Percentiles rank a stretch among this genome's conserved stretches.
phyloP scores from a whole-genome alignment of 257 asterid species.

The Fraxinus cuspidata region DNA sequence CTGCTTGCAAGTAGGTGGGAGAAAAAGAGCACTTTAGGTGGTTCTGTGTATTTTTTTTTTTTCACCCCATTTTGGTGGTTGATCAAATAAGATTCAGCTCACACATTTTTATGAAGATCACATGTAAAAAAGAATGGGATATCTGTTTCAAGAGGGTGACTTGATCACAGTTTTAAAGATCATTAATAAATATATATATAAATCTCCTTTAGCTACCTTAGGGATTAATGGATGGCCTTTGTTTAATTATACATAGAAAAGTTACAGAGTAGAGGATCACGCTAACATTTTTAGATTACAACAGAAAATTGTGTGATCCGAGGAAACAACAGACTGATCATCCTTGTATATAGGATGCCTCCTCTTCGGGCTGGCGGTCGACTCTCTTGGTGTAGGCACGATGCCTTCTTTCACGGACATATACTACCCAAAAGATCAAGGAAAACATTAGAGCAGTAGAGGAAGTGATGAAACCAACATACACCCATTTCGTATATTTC shows the following conservation, averaged over 20 bases:
- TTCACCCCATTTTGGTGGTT: constrained; percentile 2
- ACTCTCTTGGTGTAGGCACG: constrained; percentile 19
- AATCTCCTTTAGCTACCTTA: not conserved
- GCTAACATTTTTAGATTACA: not conserved
- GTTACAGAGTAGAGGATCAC: not conserved
- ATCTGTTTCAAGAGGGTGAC: no score
- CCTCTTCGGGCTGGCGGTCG: not conserved
- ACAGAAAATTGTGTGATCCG: not conserved
- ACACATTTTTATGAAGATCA: not conserved
- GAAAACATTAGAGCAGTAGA: constrained; percentile 32
- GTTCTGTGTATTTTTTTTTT: not conserved
- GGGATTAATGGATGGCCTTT: not conserved
- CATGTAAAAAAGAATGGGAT: not conserved
- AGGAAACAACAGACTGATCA: not conserved
- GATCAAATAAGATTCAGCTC: not conserved
- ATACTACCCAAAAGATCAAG: constrained; percentile 38
- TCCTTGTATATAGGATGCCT: not conserved
- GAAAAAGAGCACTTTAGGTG: not conserved
- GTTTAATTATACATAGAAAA: not conserved
- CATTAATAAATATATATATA: not conserved
- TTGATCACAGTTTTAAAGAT: not conserved
- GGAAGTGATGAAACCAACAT: constrained; percentile 26
- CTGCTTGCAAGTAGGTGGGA: constrained; percentile 43
- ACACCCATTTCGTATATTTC: constrained; percentile 30
- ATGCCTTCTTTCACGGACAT: constrained; percentile 30